Conservation (phyloP, 192 early-diverging fungal genomes). For the Backusella macrospora region DNA sequence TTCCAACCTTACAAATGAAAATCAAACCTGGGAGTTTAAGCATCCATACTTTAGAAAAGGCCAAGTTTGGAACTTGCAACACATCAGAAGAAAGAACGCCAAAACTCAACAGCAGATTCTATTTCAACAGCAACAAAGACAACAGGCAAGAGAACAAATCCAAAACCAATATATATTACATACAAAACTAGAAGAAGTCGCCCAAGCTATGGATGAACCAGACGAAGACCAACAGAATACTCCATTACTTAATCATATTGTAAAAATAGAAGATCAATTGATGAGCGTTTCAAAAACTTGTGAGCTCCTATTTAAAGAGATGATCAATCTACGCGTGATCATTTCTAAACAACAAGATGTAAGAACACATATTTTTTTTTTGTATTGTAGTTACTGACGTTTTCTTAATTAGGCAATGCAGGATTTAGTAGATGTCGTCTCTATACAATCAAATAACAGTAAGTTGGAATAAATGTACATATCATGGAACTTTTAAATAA, state of each 20-base stretch:
- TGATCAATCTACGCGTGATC: constrained; percentile 13
- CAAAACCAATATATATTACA: not conserved
- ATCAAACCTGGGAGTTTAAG: constrained; percentile 87
- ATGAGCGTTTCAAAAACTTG: constrained; percentile 17
- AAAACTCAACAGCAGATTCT: constrained; percentile 17
- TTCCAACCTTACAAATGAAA: constrained; percentile 57
- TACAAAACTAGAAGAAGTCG: too few species aligned
- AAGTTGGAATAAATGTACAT: not conserved
- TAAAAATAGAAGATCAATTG: constrained; percentile 31
- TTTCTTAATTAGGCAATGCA: constrained; percentile 26
- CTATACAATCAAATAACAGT: constrained; percentile 8
- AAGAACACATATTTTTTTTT: not conserved
- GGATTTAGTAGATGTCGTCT: constrained; percentile 20
- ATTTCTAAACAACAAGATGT: constrained; percentile 29
- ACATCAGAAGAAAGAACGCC: constrained; percentile 45
- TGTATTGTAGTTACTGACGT: not conserved
- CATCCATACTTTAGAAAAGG: constrained; percentile 84
- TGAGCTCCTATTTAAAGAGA: constrained; percentile 13
- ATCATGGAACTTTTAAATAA: not conserved
- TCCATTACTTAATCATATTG: constrained; percentile 27
- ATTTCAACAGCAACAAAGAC: constrained; percentile 11
- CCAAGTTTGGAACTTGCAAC: constrained; percentile 46
- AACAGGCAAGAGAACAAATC: not conserved
- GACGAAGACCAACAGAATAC: constrained; percentile 21
- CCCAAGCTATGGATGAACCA: not conserved